phyloP scores from a whole-genome alignment of 768 basidiomycete genomes.

The Termitomyces sp. region DNA sequence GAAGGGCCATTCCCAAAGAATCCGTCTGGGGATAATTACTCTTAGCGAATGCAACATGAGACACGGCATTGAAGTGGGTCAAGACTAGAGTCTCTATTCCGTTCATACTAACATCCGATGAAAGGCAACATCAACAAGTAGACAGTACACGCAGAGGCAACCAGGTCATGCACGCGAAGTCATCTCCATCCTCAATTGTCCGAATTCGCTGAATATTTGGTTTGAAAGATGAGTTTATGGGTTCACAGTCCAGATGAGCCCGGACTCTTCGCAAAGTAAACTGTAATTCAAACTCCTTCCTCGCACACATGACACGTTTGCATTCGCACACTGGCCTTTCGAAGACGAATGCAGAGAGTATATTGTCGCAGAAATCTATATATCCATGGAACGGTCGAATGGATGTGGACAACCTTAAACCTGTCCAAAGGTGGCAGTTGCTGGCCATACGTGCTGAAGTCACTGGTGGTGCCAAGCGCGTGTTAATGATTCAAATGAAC shows the following conservation, averaged over 20 bases:
- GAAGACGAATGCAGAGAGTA: neutral
- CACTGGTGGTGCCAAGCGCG: too few relatives aligned
- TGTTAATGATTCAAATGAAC: neutral
- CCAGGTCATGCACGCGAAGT: neutral
- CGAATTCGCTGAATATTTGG: neutral
- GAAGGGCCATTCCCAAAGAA: neutral
- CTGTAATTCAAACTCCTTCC: neutral
- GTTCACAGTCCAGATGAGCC: conserved; percentile 5
- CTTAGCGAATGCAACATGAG: neutral
- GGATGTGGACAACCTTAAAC: neutral
- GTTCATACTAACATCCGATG: neutral
- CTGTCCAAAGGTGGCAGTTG: neutral
- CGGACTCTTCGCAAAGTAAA: conserved; percentile 1
- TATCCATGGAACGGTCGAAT: neutral
- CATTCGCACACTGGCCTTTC: neutral
- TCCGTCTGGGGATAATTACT: conserved; percentile 8
- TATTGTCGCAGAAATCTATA: conserved; percentile 1
- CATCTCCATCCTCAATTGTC: neutral
- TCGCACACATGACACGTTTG: conserved; percentile 1
- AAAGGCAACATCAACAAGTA: neutral
- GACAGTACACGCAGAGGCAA: neutral
- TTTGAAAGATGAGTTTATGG: neutral
- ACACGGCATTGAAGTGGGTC: conserved; percentile 6
- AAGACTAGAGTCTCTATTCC: neutral
- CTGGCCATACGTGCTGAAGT: neutral